Evolutionary conservation across 2,329 filamentous ascomycete genomes (phyloP), one percentile per base, ranked within the genome.

Genomic region (Aspergillus vadensis): DNA sequence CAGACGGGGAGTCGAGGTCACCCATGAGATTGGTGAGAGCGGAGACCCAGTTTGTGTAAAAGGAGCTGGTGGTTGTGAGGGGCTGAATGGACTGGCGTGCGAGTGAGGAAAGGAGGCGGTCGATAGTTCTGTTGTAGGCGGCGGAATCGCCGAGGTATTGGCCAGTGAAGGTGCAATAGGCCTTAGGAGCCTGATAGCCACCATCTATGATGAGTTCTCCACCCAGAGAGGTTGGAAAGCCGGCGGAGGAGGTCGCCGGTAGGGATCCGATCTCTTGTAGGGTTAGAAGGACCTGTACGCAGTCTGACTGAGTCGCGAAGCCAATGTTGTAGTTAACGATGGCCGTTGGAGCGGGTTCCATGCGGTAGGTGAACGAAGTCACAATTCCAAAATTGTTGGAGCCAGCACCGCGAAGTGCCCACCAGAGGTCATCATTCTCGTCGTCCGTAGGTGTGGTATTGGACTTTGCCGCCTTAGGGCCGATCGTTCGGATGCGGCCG

Each of bases 11-110:
- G 19, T 60, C 58, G 7, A 60, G 55, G 15, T 54, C 48, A 21
- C 58, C 58, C 58, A 60, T 60, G 10, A 60, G 58, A 48, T 60
- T 54, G 1, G 58, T 57, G 8, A 60, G 58, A 8, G 58, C 58
- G 14, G 38, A 30, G 21, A 60, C 21, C 58, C 58, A 60, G 21
- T 30, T 23, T 1, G 8, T 48, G 8, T 57, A 60, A 27, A 8
- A 57, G 25, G 17, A 48, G 41, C 32, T 57, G 41, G 12, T 55
- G 48, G 9, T 53, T 48, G 38, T 32, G 47, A n/a, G 39, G 32
- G 15, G 27, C 39, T 55, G 27, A 38, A 44, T 44, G 41, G 41
- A 44, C 23, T 44, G 41, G 2, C 6, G 41, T 19, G 41, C 19
- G 19, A 44, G 41, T 19, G 41, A 19, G 19, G 19, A 12, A 12